These are phyloP conservation scores for Artemisia annua DNA, from an alignment of 129 eudicot genomes.

Conservation along the genomic window DNA sequence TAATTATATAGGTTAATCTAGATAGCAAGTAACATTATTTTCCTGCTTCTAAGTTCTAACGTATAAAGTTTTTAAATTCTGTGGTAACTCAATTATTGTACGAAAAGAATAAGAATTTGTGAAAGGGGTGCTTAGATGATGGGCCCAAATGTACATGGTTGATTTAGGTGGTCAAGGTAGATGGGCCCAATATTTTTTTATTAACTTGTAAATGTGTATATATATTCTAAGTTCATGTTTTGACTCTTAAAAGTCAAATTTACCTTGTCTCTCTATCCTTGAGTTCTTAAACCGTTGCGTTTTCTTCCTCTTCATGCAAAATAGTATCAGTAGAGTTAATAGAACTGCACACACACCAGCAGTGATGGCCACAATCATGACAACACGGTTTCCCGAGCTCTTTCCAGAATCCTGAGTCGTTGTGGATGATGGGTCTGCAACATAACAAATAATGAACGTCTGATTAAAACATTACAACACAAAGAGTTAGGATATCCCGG, in stretches of 20 bases:
- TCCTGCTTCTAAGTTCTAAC: no score
- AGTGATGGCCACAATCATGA: slow-evolving; percentile 34
- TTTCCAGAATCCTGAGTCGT: slow-evolving; percentile 23
- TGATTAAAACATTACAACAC: no score
- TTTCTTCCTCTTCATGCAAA: slow-evolving; percentile 39
- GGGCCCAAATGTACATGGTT: no score
- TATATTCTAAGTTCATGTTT: neutral
- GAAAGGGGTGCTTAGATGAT: no score
- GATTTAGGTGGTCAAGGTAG: no score
- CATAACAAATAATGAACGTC: neutral
- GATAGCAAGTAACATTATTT: no score
- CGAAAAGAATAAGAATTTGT: no score
- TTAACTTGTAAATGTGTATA: no score
- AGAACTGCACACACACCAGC: slow-evolving; percentile 35
- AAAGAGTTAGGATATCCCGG: neutral
- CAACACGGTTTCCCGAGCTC: slow-evolving; percentile 35
- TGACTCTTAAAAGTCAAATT: slow-evolving; percentile 6
- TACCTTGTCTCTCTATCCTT: slow-evolving; percentile 33
- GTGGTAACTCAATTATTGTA: no score
- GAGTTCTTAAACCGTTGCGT: slow-evolving; percentile 1
- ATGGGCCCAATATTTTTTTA: no score
- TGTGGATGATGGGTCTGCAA: slow-evolving; percentile 42
- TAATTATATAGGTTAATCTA: no score
- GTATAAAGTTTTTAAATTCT: no score
- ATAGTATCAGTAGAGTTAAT: slow-evolving; percentile 22